These are phyloP conservation scores for Vicia faba DNA, from an alignment of 306 rosid genomes.

Conservation along the genomic window DNA sequence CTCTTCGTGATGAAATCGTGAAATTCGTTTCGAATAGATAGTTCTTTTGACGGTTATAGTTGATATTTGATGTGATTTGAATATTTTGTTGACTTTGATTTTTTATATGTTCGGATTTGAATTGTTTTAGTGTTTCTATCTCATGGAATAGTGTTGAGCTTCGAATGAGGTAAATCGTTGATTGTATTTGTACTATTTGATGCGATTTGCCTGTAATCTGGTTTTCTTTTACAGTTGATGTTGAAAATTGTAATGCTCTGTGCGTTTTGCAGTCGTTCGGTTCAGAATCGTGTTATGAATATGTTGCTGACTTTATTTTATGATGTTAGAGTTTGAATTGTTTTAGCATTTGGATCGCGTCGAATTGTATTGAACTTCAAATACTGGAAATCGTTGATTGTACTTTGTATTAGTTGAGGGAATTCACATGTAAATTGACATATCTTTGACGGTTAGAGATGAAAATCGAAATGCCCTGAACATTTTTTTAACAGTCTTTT, in stretches of 20 bases:
- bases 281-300: neutral
- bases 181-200: neutral
- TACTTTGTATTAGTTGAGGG: too few relatives aligned
- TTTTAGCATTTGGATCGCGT: constrained; percentile 34
- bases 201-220: constrained; percentile 7
- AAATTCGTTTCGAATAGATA: too few relatives aligned
- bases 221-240: neutral
- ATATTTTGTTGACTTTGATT: constrained; percentile 1
- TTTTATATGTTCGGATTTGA: neutral
- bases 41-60: neutral
- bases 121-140: constrained; percentile 36
- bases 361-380: constrained; percentile 22
- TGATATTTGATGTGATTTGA: neutral
- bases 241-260: neutral
- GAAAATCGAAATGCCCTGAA: constrained; percentile 2
- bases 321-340: constrained; percentile 6
- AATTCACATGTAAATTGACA: neutral
- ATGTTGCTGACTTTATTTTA: neutral
- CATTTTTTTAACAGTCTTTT: constrained; percentile 26
- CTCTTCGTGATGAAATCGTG: neutral
- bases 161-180: neutral
- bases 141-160: constrained; percentile 29
- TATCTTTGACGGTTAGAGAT: neutral
- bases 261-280: neutral
- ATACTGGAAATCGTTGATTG: neutral